A percentile compares a stretch with the other conserved stretches of the same genome.
Evolutionary conservation across 768 basidiomycete species (phyloP).

Genomic region (Tricholoma matsutake): DNA sequence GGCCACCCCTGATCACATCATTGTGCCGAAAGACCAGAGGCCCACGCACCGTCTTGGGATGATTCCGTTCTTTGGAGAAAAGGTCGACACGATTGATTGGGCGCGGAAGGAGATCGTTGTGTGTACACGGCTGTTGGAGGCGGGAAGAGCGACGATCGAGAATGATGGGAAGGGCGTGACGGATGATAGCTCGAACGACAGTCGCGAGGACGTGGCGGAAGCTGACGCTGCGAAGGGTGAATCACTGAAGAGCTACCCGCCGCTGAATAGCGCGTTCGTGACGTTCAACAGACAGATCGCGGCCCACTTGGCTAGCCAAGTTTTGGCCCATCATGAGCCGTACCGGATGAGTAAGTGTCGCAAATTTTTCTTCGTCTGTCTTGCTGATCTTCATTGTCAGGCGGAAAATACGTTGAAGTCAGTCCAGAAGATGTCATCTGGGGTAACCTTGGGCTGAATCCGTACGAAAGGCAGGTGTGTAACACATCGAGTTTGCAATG

Average conservation of each 20-base stretch:
- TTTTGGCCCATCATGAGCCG: conserved; percentile 74
- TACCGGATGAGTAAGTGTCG: conserved; percentile 63
- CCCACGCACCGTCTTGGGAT: conserved; percentile 76
- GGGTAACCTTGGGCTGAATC: conserved; percentile 85
- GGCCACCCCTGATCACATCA: conserved; percentile 17
- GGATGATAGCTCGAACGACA: conserved; percentile 10
- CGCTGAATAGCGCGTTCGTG: conserved; percentile 75
- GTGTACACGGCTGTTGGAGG: conserved; percentile 51
- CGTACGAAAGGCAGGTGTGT: conserved; percentile 71
- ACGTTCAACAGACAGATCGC: conserved; percentile 92
- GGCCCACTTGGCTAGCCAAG: conserved; percentile 82
- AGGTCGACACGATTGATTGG: conserved; percentile 95
- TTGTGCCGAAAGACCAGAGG: conserved; percentile 67
- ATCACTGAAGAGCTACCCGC: conserved; percentile 46
- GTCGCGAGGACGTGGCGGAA: conserved; percentile 5
- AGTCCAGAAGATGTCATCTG: conserved; percentile 90
- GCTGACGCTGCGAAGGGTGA: conserved; percentile 15
- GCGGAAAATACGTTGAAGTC: conserved; percentile 72
- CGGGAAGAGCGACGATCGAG: conserved; percentile 39
- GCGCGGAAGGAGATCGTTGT: conserved; percentile 67
- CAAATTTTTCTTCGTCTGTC: background rate
- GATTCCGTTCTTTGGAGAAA: conserved; percentile 66
- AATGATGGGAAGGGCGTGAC: conserved; percentile 26
- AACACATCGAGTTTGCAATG: background rate
- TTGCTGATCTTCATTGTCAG: conserved; percentile 18